phyloP scores from a whole-genome alignment of 2,329 filamentous ascomycete species.

The Penicillium freii region DNA sequence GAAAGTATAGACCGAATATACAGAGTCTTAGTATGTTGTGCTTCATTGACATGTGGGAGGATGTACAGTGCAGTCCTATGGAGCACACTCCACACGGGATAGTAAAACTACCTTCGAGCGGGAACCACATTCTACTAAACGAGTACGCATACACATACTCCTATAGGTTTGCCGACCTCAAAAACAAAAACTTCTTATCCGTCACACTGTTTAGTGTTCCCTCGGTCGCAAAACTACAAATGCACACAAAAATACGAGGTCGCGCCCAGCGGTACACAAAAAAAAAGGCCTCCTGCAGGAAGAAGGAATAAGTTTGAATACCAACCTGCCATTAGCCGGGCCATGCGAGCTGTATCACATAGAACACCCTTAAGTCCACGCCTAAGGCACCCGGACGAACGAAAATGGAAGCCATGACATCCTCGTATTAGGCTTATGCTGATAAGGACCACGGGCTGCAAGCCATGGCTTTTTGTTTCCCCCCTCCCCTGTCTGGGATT shows the following conservation, averaged over 20 bases:
- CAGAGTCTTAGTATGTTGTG: background rate
- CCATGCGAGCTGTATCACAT: conserved; percentile 22
- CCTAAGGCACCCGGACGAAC: background rate
- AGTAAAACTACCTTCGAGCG: background rate
- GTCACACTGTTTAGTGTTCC: background rate
- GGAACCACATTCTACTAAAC: background rate
- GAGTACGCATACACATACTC: background rate
- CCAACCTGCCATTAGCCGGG: conserved; percentile 7
- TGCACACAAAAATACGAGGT: background rate
- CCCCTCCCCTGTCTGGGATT: background rate
- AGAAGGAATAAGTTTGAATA: conserved; percentile 3
- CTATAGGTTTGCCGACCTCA: background rate
- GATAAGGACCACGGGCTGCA: conserved; percentile 7
- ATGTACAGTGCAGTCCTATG: conserved; percentile 7
- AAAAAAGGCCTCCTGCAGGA: conserved; percentile 7
- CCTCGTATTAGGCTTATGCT: background rate
- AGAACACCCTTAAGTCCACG: conserved; percentile 1
- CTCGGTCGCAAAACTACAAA: background rate
- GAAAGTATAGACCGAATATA: background rate
- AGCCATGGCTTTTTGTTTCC: conserved; percentile 5
- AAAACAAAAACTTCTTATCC: background rate
- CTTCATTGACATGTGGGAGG: conserved; percentile 10
- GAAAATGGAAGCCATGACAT: background rate
- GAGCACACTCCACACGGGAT: conserved; percentile 1
- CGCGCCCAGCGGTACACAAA: background rate